Conservation (phyloP, 2,329 filamentous ascomycete species). For the Phoma sp. region DNA sequence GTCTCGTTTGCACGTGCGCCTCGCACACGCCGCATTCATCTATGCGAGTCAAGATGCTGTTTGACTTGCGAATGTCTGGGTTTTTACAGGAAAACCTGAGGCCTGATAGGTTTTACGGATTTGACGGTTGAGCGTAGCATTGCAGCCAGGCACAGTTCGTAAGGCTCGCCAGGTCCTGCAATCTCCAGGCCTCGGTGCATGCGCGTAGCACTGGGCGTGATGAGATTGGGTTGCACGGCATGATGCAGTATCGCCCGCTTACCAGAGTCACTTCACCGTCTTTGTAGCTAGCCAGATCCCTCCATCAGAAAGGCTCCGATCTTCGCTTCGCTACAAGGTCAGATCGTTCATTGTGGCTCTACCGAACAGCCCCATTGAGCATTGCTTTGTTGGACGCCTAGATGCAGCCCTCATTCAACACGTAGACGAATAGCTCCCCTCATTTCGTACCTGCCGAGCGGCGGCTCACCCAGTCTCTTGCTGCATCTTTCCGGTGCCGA, state of each 20-base stretch:
- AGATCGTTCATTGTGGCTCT: too few relatives aligned
- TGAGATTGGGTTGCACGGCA: constrained; percentile 2
- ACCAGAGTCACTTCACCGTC: not conserved
- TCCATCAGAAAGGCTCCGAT: too few relatives aligned
- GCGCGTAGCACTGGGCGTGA: constrained; percentile 8
- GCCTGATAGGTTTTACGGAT: not conserved
- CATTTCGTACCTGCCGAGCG: not conserved
- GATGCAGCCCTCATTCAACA: too few relatives aligned
- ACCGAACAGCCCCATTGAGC: too few relatives aligned
- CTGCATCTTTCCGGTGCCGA: not conserved
- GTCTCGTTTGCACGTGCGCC: too few relatives aligned
- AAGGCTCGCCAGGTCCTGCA: not conserved
- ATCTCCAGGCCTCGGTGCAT: constrained; percentile 8
- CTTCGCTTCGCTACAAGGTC: too few relatives aligned
- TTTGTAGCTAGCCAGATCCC: not conserved
- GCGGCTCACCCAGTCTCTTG: not conserved
- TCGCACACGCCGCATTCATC: too few relatives aligned
- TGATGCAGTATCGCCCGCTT: not conserved
- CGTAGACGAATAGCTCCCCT: not conserved
- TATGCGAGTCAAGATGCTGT: too few relatives aligned
- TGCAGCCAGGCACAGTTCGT: not conserved
- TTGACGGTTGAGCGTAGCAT: not conserved
- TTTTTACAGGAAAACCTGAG: not conserved
- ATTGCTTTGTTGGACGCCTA: too few relatives aligned
- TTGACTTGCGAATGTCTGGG: too few relatives aligned